Conservation (phyloP, 768 basidiomycete genomes). For the Psilocybe azurescens region DNA sequence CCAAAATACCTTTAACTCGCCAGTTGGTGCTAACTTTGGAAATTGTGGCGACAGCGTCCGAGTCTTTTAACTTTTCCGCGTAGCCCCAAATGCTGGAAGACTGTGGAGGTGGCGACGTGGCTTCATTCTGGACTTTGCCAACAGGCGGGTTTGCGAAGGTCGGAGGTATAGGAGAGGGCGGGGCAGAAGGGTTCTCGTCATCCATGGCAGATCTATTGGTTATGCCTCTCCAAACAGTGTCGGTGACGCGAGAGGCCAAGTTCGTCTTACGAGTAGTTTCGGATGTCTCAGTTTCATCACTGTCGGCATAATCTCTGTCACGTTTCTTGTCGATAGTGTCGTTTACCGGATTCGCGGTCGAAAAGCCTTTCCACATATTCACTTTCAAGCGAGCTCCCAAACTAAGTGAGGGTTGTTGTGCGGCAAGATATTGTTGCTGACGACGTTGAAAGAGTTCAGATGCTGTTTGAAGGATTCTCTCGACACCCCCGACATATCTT, state of each 20-base stretch:
- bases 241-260: conserved; percentile 51
- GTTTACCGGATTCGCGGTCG: conserved; percentile 50
- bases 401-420: conserved; percentile 40
- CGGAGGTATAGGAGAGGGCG: conserved; percentile 36
- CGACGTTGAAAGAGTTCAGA: conserved; percentile 62
- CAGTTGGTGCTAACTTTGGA: conserved; percentile 80
- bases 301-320: conserved; percentile 37
- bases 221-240: conserved; percentile 77
- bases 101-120: conserved; percentile 24
- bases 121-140: neutral
- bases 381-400: conserved; percentile 62
- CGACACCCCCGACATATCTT: conserved; percentile 70
- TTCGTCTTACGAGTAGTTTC: conserved; percentile 17
- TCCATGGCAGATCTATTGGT: conserved; percentile 80
- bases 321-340: conserved; percentile 39
- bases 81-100: conserved; percentile 65
- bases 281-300: conserved; percentile 51
- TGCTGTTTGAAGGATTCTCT: conserved; percentile 70
- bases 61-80: conserved; percentile 75
- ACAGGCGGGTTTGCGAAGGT: conserved; percentile 27
- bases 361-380: conserved; percentile 73
- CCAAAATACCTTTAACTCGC: conserved; percentile 65
- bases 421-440: conserved; percentile 38
- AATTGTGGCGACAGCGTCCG: conserved; percentile 71
- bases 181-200: conserved; percentile 42